Evolutionary conservation across 495 filamentous ascomycete species (phyloP), one percentile per base, ranked within the genome.

Genomic region (Tirmania nivea): DNA sequence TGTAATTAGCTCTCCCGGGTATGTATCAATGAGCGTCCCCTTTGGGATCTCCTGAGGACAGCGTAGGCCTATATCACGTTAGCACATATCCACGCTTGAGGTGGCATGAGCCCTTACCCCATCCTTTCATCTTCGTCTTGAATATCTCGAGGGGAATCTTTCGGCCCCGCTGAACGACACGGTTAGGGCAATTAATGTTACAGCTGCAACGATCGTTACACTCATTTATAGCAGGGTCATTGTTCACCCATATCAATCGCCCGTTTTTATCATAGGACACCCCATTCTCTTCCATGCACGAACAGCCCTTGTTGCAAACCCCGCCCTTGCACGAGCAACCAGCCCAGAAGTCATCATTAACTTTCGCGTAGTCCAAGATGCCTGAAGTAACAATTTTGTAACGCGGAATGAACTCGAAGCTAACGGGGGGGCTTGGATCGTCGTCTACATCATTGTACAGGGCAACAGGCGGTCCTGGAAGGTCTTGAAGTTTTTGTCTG

Each of bases 11-110:
- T 96, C 89, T 1, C 89, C 89, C 12, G 86, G 78, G 56, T 96
- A 96, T 19, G 75, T 74, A 60, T 92, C 89, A 52, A 96, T 77
- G 59, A 92, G 95, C 60, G 92, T 83, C 7, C 89, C 89, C 51
- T 74, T 71, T 54, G 74, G 69, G 20, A 97, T 77, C 20, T 75
- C 67, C 11, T 80, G 73, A 0, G 71, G 73, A 45, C 78, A 86
- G 10, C 79, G 73, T 1, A 96, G 75, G 25, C 86, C 78, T 81
- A 53, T 51, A 25, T 56, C 54, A 52, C 54, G 45, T 55, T 56
- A 52, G 50, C 37, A 39, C 10, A 54, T 8, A 8, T 10, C 19
- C 10, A 12, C 1, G 39, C 10, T 60, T 34, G 50, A 31, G 53
- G 25, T 45, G 49, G 35, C 0, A 31, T 31, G 2, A 34, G 6